Base-by-base conservation (phyloP, 805 yeast genomes). In the Naumovozyma baii region DNA sequence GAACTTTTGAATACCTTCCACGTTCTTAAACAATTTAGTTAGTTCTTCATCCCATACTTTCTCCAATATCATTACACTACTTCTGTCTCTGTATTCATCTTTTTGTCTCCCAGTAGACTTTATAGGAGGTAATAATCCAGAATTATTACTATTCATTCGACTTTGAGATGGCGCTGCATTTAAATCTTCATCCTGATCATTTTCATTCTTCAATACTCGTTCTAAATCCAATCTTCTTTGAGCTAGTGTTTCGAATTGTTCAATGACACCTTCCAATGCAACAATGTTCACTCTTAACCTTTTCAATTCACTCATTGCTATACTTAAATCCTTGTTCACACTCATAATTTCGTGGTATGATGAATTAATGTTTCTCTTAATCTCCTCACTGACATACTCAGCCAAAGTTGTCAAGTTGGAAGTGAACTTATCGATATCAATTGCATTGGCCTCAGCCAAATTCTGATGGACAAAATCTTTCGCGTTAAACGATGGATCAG, bases 1-100 rank as follows among this genome's bases (percentile, higher is more conserved):
- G 43, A 72, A 75, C 52, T 83, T 83, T 50, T 83, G 88, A 1
- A 94, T 87, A n/a, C 95, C 94, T 47, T 88, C 95, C 13, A 88
- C 94, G 46, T 82, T 85, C 49, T 77, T 77, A 59, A 80, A 86
- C 38, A 87, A 62, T 7, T 75, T 70, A 39, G 73, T 74, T 53
- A 87, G 65, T 52, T 83, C 86, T 33, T 69, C 68, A 13, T 78
- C 82, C 95, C 96, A 86, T 67, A 83, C 74, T 50, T 78, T 78
- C 56, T 84, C 90, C 38, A 87, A 63, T 39, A 83, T 74, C 39
- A 81, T 51, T 38, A 86, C 76, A 39, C 87, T 78, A 44, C 80
- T 76, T 33, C 94, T 67, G 55, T 82, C 86, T 38, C 67, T 64
- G 5, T 20, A 18, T 10, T 33, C 36, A 2, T 26, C 31, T 10